Evolutionary conservation across 2,329 filamentous ascomycete species (phyloP).

Genomic region (Paraphoma sp.): DNA sequence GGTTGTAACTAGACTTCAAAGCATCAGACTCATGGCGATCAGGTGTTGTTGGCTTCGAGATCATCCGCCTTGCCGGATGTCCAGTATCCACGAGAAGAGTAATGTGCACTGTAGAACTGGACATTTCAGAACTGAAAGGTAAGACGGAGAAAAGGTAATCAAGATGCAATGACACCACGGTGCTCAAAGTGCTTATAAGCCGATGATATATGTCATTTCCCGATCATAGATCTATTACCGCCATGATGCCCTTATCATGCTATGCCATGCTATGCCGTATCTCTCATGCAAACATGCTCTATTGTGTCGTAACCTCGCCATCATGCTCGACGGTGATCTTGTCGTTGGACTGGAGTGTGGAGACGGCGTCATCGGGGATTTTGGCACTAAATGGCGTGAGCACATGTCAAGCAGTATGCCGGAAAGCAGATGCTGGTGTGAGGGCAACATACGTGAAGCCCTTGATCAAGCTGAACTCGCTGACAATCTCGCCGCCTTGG

Average conservation of each 20-base stretch:
- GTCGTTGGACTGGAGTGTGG: constrained; percentile 70
- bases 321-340: constrained; percentile 83
- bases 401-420: neutral
- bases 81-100: too few relatives aligned
- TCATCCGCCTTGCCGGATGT: too few relatives aligned
- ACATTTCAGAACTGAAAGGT: too few relatives aligned
- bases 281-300: constrained; percentile 37
- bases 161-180: too few relatives aligned
- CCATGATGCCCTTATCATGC: constrained; percentile 3
- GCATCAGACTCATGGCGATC: too few relatives aligned
- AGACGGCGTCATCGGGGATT: constrained; percentile 71
- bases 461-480: constrained; percentile 88
- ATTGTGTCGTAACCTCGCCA: constrained; percentile 74
- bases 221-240: neutral
- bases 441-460: constrained; percentile 79
- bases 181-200: too few relatives aligned
- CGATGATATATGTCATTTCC: too few relatives aligned
- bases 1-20: too few relatives aligned
- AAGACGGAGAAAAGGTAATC: too few relatives aligned
- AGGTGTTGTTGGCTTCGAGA: too few relatives aligned
- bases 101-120: too few relatives aligned
- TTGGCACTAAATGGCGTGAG: constrained; percentile 65
- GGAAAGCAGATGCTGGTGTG: neutral
- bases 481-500: constrained; percentile 80
- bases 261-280: neutral